Conservation (phyloP, 441 rosid genomes). For the Codiaeum variegatum region DNA sequence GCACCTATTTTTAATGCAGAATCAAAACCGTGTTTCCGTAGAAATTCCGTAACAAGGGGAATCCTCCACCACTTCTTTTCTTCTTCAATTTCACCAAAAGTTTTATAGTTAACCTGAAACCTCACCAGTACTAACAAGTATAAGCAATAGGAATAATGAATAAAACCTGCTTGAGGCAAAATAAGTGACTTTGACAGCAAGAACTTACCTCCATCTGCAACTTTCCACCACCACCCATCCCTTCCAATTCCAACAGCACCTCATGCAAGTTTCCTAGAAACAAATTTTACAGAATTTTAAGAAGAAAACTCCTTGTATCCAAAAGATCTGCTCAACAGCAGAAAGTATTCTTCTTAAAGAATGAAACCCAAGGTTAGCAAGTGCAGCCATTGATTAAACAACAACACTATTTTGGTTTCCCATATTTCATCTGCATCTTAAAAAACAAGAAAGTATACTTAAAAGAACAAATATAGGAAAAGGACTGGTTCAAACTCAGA, state of each 20-base stretch:
- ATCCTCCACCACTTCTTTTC: conserved; percentile 81
- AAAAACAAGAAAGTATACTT: not conserved
- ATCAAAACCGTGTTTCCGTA: conserved; percentile 60
- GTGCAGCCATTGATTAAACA: not conserved
- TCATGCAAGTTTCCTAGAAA: conserved; percentile 66
- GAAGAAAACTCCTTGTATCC: conserved; percentile 8
- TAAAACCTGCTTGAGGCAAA: no score
- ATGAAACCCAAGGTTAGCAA: not conserved
- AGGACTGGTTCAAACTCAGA: no score
- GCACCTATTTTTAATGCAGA: conserved; percentile 52
- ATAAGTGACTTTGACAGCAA: conserved; percentile 10
- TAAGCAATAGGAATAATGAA: not conserved
- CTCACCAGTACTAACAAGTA: conserved; percentile 15
- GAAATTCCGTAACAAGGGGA: conserved; percentile 66
- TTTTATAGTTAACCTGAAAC: conserved; percentile 73
- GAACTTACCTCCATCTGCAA: conserved; percentile 74
- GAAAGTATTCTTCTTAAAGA: not conserved
- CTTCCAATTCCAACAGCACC: conserved; percentile 78
- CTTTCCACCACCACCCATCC: conserved; percentile 96
- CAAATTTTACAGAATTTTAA: conserved; percentile 15
- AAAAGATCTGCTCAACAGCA: conserved; percentile 9
- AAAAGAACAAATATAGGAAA: not conserved
- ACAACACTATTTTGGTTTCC: not conserved
- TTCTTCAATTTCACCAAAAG: conserved; percentile 69
- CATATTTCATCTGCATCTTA: not conserved